Conservation (phyloP, 2,329 filamentous ascomycete species). For the Curvularia lunata region DNA sequence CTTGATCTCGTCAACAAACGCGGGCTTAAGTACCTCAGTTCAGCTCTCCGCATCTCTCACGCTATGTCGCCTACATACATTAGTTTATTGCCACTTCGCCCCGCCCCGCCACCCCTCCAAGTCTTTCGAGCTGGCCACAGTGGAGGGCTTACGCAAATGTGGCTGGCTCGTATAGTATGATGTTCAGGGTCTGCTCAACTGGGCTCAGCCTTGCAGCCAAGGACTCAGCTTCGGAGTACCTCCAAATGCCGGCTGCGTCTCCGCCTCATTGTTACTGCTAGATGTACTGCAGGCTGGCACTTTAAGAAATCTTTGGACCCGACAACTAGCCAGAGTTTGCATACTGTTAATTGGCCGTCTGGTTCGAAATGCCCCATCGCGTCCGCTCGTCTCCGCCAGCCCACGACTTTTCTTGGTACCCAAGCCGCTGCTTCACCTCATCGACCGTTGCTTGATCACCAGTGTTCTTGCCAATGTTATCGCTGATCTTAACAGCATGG, state of each 20-base stretch:
- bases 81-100: not conserved
- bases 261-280: slow-evolving; percentile 4
- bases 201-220: slow-evolving; percentile 25
- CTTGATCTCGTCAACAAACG: not conserved
- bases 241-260: slow-evolving; percentile 22
- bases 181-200: slow-evolving; percentile 17
- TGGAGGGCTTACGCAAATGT: slow-evolving; percentile 14
- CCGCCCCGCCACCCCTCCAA: not conserved
- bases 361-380: slow-evolving; percentile 69
- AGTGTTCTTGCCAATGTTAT: slow-evolving; percentile 91
- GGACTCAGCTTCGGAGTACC: slow-evolving; percentile 28
- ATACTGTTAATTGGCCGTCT: slow-evolving; percentile 24
- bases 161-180: slow-evolving; percentile 9
- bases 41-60: slow-evolving; percentile 1
- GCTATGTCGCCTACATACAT: not conserved
- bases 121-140: not conserved
- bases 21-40: not conserved
- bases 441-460: slow-evolving; percentile 80
- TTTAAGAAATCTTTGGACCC: not conserved
- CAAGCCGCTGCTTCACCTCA: slow-evolving; percentile 82
- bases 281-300: slow-evolving; percentile 8
- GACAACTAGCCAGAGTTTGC: not conserved
- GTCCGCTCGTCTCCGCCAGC: slow-evolving; percentile 80
- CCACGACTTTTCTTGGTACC: slow-evolving; percentile 87
- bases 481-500: slow-evolving; percentile 88